Conservation (phyloP, 2,329 filamentous ascomycete species). For the Coniella lustricola region DNA sequence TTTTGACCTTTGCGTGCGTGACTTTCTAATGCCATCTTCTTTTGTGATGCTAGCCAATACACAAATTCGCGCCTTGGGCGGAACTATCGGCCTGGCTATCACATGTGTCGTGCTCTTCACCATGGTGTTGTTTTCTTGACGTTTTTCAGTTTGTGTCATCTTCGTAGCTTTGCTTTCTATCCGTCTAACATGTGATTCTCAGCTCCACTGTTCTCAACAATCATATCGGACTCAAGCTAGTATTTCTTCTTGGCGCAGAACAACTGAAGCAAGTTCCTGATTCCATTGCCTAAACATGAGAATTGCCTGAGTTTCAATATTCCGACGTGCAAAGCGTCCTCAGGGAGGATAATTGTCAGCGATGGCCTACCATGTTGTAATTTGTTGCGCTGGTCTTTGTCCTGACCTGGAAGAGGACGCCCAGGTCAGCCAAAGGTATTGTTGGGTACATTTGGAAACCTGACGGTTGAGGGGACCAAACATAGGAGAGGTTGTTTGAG, state of each 20-base stretch:
- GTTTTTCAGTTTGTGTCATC: too few relatives aligned
- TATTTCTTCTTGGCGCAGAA: constrained; percentile 13
- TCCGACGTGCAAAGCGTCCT: constrained; percentile 19
- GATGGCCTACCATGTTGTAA: constrained; percentile 22
- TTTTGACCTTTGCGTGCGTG: background rate
- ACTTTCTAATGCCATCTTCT: too few relatives aligned
- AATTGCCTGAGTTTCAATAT: constrained; percentile 17
- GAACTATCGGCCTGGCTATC: background rate
- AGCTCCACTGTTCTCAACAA: constrained; percentile 21
- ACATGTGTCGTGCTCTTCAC: too few relatives aligned
- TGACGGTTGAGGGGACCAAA: too few relatives aligned
- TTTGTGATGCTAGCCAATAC: constrained; percentile 30
- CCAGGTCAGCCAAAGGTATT: constrained; percentile 12
- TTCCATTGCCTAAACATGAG: constrained; percentile 18
- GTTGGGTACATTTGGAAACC: background rate
- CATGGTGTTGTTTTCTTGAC: too few relatives aligned
- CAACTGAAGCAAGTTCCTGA: constrained; percentile 19
- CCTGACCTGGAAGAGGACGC: constrained; percentile 19
- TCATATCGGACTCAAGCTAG: constrained; percentile 4
- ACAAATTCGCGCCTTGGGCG: constrained; percentile 28
- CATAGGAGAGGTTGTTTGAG: too few relatives aligned
- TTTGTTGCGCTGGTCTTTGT: constrained; percentile 21
- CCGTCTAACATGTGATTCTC: constrained; percentile 5
- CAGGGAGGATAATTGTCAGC: constrained; percentile 17
- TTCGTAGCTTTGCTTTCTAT: too few relatives aligned